phyloP scores from a whole-genome alignment of 176 grass and related monocot genomes.

The Oryza meridionalis region DNA sequence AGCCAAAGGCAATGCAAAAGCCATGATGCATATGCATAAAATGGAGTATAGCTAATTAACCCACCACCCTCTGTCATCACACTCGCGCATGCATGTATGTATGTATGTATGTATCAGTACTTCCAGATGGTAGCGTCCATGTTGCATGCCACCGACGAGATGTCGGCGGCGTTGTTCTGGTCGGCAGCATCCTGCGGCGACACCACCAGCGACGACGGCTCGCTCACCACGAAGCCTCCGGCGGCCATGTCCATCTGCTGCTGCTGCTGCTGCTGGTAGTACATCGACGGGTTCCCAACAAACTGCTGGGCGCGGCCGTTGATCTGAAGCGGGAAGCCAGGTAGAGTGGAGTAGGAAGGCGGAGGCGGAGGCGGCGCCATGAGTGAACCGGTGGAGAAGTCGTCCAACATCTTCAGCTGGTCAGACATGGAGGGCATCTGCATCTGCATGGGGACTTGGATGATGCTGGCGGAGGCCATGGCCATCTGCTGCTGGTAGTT shows the following conservation, averaged over 20 bases:
- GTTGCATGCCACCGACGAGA: slow-evolving; percentile 6
- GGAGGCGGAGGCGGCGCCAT: background rate
- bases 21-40: background rate
- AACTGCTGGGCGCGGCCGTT: background rate
- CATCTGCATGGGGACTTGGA: background rate
- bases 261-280: slow-evolving; percentile 7
- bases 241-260: background rate
- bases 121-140: slow-evolving; percentile 29
- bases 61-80: background rate
- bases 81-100: background rate
- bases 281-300: background rate
- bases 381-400: background rate
- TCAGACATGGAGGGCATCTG: background rate
- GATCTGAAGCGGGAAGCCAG: background rate
- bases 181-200: slow-evolving; percentile 23
- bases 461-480: background rate
- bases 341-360: background rate
- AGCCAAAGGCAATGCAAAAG: background rate
- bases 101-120: background rate
- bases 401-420: background rate
- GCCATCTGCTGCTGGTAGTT: background rate
- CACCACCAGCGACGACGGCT: slow-evolving; percentile 36
- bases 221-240: background rate
- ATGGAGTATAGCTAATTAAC: background rate
- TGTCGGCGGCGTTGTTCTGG: slow-evolving; percentile 29